Base-by-base conservation (phyloP, 208 protist genomes). In the Leishmania aethiopica region DNA sequence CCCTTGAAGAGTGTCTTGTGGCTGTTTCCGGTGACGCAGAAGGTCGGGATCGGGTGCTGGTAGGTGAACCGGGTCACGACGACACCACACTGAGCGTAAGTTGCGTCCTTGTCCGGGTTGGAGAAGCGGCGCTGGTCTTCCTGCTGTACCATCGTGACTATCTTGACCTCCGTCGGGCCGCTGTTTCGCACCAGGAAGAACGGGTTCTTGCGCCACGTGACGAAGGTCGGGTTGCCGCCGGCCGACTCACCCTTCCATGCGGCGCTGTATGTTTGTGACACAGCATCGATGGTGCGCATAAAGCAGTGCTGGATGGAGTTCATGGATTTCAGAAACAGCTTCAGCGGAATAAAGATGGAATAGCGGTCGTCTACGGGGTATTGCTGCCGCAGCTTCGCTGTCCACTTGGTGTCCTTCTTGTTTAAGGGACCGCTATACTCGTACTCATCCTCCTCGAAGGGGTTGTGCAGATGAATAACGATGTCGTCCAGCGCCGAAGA, bases 201-300 rank as follows among this genome's bases (percentile, higher is more conserved):
- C 7, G 94, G 94, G 79, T 97, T 97, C 76, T 91, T 89, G 64
- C 94, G 91, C 88, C 90, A 97, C 42, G 91, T 90, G 51, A 84
- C 83, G 75, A 73, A 92, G 37, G 86, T 95, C 22, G 94, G 92
- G 75, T 95, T 95, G 67, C 94, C 94, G 59, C 94, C 94, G 7
- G 83, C 84, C 32, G 82, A 88, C 19, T 74, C 32, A 35, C 85
- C 87, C 40, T 84, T 84, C 92, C 94, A 97, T 42, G 81, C 82
- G 32, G 79, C 85, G 8, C 72, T 51, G 78, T 91, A 94, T 42
- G 83, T 89, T 6, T 78, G 79, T 13, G 84, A 70, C 19, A 83
- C 81, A 13, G 80, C 75, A 13, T 91, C 87, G 10, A 91, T 66
- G 35, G 80, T 88, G 80, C 74, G 82, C 84, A 96, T 92, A 73